Percentiles rank a stretch among this genome's conserved stretches.
phyloP scores from a whole-genome alignment of 108 stramenopile species.

The Fistulifera pelliculosa region DNA sequence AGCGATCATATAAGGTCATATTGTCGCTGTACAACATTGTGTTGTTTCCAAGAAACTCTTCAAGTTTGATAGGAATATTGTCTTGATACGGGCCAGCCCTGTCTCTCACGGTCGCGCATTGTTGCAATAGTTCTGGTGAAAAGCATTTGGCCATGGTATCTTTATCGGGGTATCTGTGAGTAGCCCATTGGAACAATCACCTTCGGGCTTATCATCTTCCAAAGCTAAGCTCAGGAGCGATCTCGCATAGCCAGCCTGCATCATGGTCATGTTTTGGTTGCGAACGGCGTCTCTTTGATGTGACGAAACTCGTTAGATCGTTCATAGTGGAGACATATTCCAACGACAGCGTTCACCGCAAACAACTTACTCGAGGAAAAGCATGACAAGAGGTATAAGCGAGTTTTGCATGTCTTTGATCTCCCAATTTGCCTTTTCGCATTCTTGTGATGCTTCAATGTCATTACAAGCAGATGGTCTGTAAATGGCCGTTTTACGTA shows the following conservation, averaged over 20 bases:
- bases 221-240: conserved; percentile 5
- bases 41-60: background rate
- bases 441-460: background rate
- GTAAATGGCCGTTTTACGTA: too few species aligned
- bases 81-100: background rate
- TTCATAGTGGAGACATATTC: too few species aligned
- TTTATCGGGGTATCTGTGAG: background rate
- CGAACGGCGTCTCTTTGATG: background rate
- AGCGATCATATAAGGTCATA: background rate
- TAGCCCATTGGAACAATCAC: conserved; percentile 4
- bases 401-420: conserved; percentile 1
- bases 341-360: too few species aligned
- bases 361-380: conserved; percentile 3
- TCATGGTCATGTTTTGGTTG: background rate
- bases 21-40: background rate
- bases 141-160: background rate
- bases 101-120: conserved; percentile 1
- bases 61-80: conserved; percentile 1
- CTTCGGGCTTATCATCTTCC: conserved; percentile 6
- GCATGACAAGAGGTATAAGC: background rate
- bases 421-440: conserved; percentile 8
- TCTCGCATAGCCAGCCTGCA: background rate
- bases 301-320: too few species aligned
- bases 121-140: background rate
- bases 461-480: background rate